Evolutionary conservation across 306 rosid species (phyloP), one percentile per base, ranked within the genome.

Genomic region (Potentilla sterilis): DNA sequence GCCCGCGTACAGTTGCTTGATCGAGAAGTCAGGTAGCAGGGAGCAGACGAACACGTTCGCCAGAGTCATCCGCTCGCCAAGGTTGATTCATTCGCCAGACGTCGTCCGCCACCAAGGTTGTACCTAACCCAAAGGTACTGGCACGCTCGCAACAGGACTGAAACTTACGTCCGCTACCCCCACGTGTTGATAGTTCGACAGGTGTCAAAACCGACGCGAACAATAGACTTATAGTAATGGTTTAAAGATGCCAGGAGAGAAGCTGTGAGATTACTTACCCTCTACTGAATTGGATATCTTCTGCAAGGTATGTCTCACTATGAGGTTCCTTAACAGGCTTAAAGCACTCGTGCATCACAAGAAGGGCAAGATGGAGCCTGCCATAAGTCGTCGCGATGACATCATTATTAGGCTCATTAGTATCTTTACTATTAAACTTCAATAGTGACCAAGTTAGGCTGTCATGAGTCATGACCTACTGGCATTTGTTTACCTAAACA

Each of bases 281-380:
- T 87, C 85, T 78, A 80, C 88, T 85, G 82, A 92, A 92, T 67
- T 90, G 65, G 65, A 88, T 83, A 67, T 95, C 93, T 67, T 90
- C 97, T 64, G 84, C 65, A 6, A 95, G 84, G 87, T 95, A 93
- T 76, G 85, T 81, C 9, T 59, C 13, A 1, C 96, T 81, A 40
- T n/a, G 69, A 73, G 86, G 75, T 54, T 95, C 96, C 88, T 81
- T 80, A 37, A 89, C 77, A 19, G 93, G 95, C 84, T 88, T 88
- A 69, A 95, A 95, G 77, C 97, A 95, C 79, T 95, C 97, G 59
- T 90, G 97, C 88, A 95, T 89, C 86, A 95, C 77, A 4, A 76
- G 79, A 76, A 95, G 88, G 34, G 98, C 96, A 69, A 90, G 79
- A 84, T 80, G 86, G 55, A 95, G 97, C 82, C 83, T 90, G 96